Conservation (phyloP, 164 flowering plant species). For the Cinnamomum micranthum region DNA sequence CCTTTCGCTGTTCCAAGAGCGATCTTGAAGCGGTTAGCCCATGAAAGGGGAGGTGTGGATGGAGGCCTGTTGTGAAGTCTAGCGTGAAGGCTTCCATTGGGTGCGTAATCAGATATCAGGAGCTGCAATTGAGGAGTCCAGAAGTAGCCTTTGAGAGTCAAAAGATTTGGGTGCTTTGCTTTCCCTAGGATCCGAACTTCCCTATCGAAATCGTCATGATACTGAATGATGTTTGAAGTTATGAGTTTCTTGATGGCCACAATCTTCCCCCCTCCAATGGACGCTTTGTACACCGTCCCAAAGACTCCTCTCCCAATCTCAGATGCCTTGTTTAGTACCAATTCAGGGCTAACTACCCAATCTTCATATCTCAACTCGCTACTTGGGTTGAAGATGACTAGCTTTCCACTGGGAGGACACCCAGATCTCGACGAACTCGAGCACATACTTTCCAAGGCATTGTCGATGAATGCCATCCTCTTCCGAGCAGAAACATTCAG, state of each 20-base stretch:
- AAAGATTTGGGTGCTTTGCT: conserved; percentile 75
- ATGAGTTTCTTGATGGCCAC: conserved; percentile 71
- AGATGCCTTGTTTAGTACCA: conserved; percentile 64
- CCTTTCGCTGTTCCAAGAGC: conserved; percentile 82
- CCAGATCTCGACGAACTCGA: conserved; percentile 66
- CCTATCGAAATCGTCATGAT: conserved; percentile 79
- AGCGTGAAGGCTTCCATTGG: conserved; percentile 69
- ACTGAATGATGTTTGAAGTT: conserved; percentile 50
- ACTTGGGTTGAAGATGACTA: conserved; percentile 58
- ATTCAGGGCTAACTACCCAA: conserved; percentile 43
- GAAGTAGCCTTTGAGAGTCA: conserved; percentile 48
- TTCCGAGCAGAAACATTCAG: conserved; percentile 64
- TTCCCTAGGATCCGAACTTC: conserved; percentile 72
- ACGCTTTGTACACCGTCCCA: conserved; percentile 80
- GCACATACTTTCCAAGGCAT: conserved; percentile 71
- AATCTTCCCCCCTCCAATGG: conserved; percentile 50
- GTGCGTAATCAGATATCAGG: conserved; percentile 64
- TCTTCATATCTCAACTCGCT: conserved; percentile 32
- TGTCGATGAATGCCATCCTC: conserved; percentile 55
- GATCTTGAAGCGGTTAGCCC: conserved; percentile 70
- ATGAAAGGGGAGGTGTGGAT: conserved; percentile 55
- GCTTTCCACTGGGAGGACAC: conserved; percentile 45
- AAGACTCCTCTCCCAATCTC: conserved; percentile 80
- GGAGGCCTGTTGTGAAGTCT: conserved; percentile 56
- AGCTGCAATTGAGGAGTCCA: conserved; percentile 79